Percentiles rank a stretch among this genome's conserved stretches.
Evolutionary conservation across 208 protist genomes (phyloP).

Genomic region (Leptomonas pyrrhocoris): DNA sequence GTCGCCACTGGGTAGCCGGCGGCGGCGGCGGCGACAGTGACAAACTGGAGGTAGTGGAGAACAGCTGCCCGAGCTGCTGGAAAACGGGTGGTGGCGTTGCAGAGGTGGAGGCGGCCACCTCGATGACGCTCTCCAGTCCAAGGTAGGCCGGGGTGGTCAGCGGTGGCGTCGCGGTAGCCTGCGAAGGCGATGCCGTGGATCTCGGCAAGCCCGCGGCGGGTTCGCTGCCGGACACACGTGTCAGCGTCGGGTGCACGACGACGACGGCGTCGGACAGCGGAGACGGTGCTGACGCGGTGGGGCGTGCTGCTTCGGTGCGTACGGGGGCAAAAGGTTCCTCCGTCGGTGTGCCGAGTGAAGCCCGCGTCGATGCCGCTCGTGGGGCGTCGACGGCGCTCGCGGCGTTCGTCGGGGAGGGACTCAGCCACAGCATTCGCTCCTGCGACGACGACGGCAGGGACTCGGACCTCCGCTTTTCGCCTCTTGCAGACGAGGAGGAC

Average conservation of each 20-base stretch:
- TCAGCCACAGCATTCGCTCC: background rate
- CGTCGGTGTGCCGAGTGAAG: constrained; percentile 3
- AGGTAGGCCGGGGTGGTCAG: constrained; percentile 7
- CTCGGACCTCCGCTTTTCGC: background rate
- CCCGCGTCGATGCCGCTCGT: background rate
- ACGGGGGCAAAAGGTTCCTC: background rate
- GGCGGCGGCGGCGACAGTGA: constrained; percentile 6
- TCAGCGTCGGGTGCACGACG: constrained; percentile 27
- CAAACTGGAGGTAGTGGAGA: background rate
- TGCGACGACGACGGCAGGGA: background rate
- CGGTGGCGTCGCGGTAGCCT: constrained; percentile 2
- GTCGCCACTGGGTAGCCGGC: background rate
- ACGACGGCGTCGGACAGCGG: constrained; percentile 26
- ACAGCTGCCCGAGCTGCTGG: constrained; percentile 1
- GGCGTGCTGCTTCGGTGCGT: background rate
- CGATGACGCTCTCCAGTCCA: constrained; percentile 10
- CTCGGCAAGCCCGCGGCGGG: background rate
- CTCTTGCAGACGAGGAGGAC: background rate
- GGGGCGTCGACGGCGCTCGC: background rate
- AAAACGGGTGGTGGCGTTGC: constrained; percentile 2
- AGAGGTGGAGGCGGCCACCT: constrained; percentile 4
- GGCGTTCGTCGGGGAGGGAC: constrained; percentile 1
- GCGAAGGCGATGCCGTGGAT: background rate
- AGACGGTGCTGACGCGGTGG: background rate
- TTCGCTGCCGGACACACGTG: background rate